Base-by-base conservation (phyloP, 2,329 filamentous ascomycete genomes). In the Trichoderma brevicompactum region DNA sequence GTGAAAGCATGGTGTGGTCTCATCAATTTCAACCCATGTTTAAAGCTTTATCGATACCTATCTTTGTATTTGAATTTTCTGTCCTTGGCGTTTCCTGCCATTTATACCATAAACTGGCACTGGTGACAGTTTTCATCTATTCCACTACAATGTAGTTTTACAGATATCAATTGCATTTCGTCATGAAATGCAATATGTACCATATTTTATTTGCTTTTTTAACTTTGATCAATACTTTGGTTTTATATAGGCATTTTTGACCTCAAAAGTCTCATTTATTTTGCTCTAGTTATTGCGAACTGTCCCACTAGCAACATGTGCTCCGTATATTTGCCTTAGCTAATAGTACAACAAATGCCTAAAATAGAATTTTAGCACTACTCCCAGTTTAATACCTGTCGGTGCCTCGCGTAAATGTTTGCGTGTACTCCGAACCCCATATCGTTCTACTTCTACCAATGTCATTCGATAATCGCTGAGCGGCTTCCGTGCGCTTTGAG, bases 311-410 rank as follows among this genome's bases (percentile, higher is more conserved):
- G 49, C 32, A 36, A 9, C 2, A 43, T 43, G 13, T 43, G 23
- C 23, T 28, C 23, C 23, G 23, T 28, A 28, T 7, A 2, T 53
- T 38, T 53, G 7, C 7, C n/a, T 53, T 36, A 53, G 32, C 34
- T 53, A 50, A 50, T 50, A 32, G 7, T 50, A n/a, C 36, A 38
- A 4, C 23, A 28, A 34, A 28, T 50, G 48, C 48, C 23, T 34
- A 50, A 50, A 50, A n/a, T 50, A 50, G 48, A 28, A 8, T 50
- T 50, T 50, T 50, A 34, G 12, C 34, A 50, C 49, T 17, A 36
- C n/a, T 12, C 34, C 36, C 34, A 52, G 58, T 44, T 52, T 61
- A 61, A 52, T 32, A 43, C 48, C 38, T 49, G 6, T 43, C 44
- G 43, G 43, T 38, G 23, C 15, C 40, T 28, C 13, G 28, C 32